A percentile compares a stretch with the other conserved stretches of the same genome.
phyloP scores from a whole-genome alignment of 768 basidiomycete genomes.

The Lactarius tabidus region DNA sequence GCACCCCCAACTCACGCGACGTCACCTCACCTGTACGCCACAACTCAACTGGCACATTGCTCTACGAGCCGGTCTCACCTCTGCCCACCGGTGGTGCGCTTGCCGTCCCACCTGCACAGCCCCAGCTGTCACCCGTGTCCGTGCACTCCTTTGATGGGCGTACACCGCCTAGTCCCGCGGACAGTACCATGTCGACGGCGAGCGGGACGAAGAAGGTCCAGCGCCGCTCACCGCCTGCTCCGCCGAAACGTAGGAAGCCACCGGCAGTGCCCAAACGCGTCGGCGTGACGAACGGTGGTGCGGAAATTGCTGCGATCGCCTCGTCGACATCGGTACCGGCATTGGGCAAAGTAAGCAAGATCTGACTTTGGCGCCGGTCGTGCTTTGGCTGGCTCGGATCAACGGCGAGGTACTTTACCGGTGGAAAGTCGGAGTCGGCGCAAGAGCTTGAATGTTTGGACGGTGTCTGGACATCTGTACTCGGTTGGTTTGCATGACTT shows the following conservation, averaged over 20 bases:
- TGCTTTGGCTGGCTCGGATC: not conserved
- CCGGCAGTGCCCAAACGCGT: slow-evolving; percentile 56
- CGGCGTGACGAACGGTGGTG: slow-evolving; percentile 45
- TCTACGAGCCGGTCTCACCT: slow-evolving; percentile 30
- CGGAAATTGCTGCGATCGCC: slow-evolving; percentile 57
- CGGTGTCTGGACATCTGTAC: not conserved
- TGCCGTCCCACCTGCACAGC: slow-evolving; percentile 25
- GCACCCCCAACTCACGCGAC: not conserved
- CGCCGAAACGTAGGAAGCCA: slow-evolving; percentile 63
- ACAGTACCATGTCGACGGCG: not conserved
- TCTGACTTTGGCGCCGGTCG: not conserved
- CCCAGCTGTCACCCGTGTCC: slow-evolving; percentile 20
- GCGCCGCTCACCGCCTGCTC: slow-evolving; percentile 56
- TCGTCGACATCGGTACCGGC: slow-evolving; percentile 33
- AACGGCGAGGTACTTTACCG: not conserved
- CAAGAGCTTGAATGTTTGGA: not conserved
- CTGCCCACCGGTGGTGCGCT: slow-evolving; percentile 20
- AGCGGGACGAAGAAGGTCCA: slow-evolving; percentile 10
- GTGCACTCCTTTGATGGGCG: slow-evolving; percentile 25
- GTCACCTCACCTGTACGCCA: slow-evolving; percentile 6
- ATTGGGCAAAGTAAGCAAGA: not conserved
- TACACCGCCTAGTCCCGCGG: slow-evolving; percentile 20
- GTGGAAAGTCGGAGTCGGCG: not conserved
- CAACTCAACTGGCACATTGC: slow-evolving; percentile 22
- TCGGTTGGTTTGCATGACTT: not conserved